These are phyloP conservation scores for Sisymbrium irio DNA, from an alignment of 345 rosid genomes.

Conservation along the genomic window DNA sequence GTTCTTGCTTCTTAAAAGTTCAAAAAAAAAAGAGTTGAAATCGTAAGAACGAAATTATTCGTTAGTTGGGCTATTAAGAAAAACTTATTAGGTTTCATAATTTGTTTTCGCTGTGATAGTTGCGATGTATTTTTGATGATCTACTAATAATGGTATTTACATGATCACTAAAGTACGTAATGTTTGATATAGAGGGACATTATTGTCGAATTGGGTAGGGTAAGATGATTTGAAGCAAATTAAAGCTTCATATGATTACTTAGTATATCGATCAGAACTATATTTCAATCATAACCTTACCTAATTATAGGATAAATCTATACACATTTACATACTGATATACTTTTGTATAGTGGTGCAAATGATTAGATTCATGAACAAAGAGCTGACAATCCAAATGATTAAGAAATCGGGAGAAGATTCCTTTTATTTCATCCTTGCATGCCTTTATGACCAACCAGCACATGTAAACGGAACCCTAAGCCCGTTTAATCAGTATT, in stretches of 20 bases:
- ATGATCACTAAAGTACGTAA: neutral
- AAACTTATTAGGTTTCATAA: neutral
- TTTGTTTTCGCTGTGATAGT: neutral
- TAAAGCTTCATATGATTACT: neutral
- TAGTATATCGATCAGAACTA: neutral
- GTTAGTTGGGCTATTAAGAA: neutral
- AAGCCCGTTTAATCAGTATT: neutral
- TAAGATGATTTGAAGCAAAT: neutral
- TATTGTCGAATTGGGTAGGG: neutral
- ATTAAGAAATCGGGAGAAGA: conserved; percentile 27
- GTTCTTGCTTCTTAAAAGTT: neutral
- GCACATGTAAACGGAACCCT: conserved; percentile 32
- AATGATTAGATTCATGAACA: conserved; percentile 31
- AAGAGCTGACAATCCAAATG: conserved; percentile 24
- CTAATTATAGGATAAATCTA: neutral
- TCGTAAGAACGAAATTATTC: neutral
- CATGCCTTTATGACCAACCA: conserved; percentile 30
- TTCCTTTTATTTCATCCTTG: conserved; percentile 36
- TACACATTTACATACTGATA: neutral
- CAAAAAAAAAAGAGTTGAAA: too few species aligned
- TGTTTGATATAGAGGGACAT: conserved; percentile 3
- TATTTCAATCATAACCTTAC: neutral
- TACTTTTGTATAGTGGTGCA: neutral
- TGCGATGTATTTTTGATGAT: neutral
- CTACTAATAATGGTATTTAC: neutral